Base-by-base conservation (phyloP, 73 alveolate genomes). In the Paramecium pentaurelia region DNA sequence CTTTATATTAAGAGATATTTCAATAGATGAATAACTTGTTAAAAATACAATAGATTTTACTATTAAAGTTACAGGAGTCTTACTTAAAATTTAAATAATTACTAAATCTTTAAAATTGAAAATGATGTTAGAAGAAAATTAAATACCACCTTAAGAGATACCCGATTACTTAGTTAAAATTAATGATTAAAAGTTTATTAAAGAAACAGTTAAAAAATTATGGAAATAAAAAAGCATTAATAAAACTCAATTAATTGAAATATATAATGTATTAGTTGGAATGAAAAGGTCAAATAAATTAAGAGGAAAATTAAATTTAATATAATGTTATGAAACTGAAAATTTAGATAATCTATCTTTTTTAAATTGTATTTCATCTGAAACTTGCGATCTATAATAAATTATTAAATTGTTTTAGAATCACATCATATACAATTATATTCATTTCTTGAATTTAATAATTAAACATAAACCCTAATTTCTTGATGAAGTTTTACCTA, bases 371-470 rank as follows among this genome's bases (percentile, higher is more conserved):
- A 25, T 80, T 27, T 27, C 45, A 49, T 80, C 91, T 18, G 77
- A 80, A 28, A 27, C 91, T 2, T 80, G 47, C n/a, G 54, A 80
- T 44, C 11, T 80, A 25, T 8, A 16, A 3, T 9, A 80, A 49
- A 20, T 80, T 14, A 80, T 80, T 45, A 47, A 16, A 18, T 20
- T 44, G 16, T 80, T 80, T 25, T 25, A 80, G 32, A 22, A 40
- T 47, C 91, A 80, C 49, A n/a, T 80, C 22, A 80, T 80, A 3
- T 80, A 45, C 58, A 80, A 80, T 47, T 80, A 80, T 49, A 73
- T 80, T 8, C 91, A 80, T 28, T 22, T 44, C 49, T 44, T 80
- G 58, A 42, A 80, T 44, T 11, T 14, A 8, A 80, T 80, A 6
- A 8, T 22, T 9, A 42, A 45, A 5, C 20, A 27, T 25, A 80